A percentile compares a stretch with the other conserved stretches of the same genome.
These are phyloP conservation scores for Lipomyces starkeyi DNA, from an alignment of 805 yeast genomes.

Conservation along the genomic window DNA sequence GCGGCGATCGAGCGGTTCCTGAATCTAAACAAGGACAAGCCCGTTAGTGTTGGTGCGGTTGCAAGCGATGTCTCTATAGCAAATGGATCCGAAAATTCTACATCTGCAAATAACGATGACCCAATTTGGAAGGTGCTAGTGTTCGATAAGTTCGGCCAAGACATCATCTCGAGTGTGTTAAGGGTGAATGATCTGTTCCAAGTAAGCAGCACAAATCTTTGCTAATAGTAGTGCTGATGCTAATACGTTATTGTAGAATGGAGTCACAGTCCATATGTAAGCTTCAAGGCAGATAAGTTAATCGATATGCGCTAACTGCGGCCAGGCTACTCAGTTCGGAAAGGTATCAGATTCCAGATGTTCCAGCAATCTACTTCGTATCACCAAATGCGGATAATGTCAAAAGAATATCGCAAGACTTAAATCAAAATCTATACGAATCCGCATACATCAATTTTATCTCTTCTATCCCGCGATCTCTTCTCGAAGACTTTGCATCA, in stretches of 20 bases:
- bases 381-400: conserved; percentile 85
- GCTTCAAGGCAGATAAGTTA: not conserved
- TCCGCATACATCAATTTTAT: conserved; percentile 85
- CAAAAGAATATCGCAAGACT: conserved; percentile 64
- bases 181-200: conserved; percentile 86
- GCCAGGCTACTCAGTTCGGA: conserved; percentile 60
- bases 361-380: conserved; percentile 90
- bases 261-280: conserved; percentile 83
- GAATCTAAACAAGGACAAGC: conserved; percentile 70
- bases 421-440: conserved; percentile 76
- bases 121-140: conserved; percentile 90
- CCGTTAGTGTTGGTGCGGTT: conserved; percentile 40
- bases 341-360: conserved; percentile 88
- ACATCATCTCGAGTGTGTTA: conserved; percentile 86
- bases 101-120: conserved; percentile 58
- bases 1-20: conserved; percentile 79
- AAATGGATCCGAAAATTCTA: conserved; percentile 53
- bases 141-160: conserved; percentile 79
- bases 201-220: conserved; percentile 16
- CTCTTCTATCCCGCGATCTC: conserved; percentile 72
- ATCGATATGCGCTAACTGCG: conserved; percentile 1
- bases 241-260: conserved; percentile 55
- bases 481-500: conserved; percentile 81
- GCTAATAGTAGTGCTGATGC: not conserved
- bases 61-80: conserved; percentile 49